Evolutionary conservation across 352 stramenopile species (phyloP).

Genomic region (Globisporangium cederbergense): DNA sequence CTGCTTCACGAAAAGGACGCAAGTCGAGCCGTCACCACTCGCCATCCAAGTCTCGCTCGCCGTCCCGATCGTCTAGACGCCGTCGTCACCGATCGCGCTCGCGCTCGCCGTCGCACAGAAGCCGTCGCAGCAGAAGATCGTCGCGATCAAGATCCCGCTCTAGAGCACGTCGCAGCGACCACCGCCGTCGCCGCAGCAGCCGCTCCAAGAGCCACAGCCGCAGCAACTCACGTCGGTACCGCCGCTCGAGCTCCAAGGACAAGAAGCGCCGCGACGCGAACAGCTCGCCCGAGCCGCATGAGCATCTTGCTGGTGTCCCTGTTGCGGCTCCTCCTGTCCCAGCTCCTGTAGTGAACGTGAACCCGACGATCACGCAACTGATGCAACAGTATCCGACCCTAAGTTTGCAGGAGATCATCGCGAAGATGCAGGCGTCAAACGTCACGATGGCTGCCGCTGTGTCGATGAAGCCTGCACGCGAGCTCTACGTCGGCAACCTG

Average conservation of each 20-base stretch:
- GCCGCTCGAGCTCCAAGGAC: slow-evolving; percentile 62
- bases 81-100: slow-evolving; percentile 53
- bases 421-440: slow-evolving; percentile 85
- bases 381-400: slow-evolving; percentile 88
- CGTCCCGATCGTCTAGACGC: slow-evolving; percentile 48
- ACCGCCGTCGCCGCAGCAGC: slow-evolving; percentile 48
- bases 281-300: slow-evolving; percentile 41
- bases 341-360: slow-evolving; percentile 54
- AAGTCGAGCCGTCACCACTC: slow-evolving; percentile 59
- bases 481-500: slow-evolving; percentile 85
- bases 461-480: slow-evolving; percentile 74
- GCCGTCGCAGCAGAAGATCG: slow-evolving; percentile 32
- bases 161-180: slow-evolving; percentile 28
- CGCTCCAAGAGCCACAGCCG: slow-evolving; percentile 42
- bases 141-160: slow-evolving; percentile 58
- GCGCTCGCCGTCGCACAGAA: slow-evolving; percentile 39
- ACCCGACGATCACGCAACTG: slow-evolving; percentile 83
- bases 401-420: slow-evolving; percentile 87
- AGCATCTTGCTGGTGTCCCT: slow-evolving; percentile 27
- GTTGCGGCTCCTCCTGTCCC: slow-evolving; percentile 9
- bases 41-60: slow-evolving; percentile 48
- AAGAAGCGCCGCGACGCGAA: slow-evolving; percentile 45
- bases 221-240: slow-evolving; percentile 41
- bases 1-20: slow-evolving; percentile 11
- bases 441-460: slow-evolving; percentile 69